Conservation (phyloP, 768 basidiomycete genomes). For the Auricularia sp. region DNA sequence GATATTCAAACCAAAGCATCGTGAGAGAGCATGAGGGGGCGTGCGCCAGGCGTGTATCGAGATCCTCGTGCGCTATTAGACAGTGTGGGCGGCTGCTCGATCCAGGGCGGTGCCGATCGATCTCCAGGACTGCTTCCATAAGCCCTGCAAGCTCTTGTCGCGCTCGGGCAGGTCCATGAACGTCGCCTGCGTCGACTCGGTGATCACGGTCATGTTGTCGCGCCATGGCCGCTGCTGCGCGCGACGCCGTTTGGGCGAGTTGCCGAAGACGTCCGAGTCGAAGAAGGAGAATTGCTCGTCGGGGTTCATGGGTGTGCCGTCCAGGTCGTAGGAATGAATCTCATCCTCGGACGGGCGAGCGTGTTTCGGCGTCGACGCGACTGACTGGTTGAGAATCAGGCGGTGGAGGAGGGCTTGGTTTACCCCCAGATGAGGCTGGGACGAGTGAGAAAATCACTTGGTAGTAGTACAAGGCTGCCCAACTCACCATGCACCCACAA, state of each 20-base stretch:
- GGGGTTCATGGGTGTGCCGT: background rate
- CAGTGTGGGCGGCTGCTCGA: background rate
- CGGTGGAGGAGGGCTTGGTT: background rate
- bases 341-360: background rate
- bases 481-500: background rate
- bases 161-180: background rate
- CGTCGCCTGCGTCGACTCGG: background rate
- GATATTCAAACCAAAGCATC: background rate
- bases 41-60: background rate
- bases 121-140: background rate
- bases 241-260: background rate
- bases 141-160: background rate
- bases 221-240: background rate
- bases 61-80: background rate
- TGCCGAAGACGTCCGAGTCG: background rate
- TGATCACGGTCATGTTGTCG: background rate
- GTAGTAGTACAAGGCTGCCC: background rate
- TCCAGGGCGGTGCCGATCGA: background rate
- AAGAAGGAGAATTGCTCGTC: background rate
- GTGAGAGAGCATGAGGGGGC: background rate
- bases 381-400: background rate
- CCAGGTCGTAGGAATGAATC: background rate
- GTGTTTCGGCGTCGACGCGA: background rate
- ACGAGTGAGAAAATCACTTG: background rate
- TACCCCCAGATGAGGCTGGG: conserved; percentile 1